Percentiles rank a stretch among this genome's conserved stretches.
Evolutionary conservation across 2,329 filamentous ascomycete species (phyloP).

Genomic region (Cordyceps cicadae): DNA sequence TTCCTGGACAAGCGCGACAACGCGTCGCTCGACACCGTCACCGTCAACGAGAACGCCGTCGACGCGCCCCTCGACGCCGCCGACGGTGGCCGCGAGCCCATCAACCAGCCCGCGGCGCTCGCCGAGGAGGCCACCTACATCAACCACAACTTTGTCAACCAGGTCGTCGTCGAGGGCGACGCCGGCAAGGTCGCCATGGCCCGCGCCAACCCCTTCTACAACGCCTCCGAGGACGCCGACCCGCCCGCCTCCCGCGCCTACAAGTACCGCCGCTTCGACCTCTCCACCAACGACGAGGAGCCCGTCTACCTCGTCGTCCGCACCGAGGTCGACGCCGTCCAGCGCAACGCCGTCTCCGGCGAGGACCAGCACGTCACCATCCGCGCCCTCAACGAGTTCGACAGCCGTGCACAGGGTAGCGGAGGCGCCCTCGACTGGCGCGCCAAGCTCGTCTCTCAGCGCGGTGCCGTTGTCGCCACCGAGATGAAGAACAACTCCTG

Average conservation of each 20-base stretch:
- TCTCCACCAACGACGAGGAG: conserved; percentile 90
- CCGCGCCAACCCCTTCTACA: conserved; percentile 96
- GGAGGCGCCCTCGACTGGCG: conserved; percentile 96
- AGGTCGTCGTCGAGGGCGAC: conserved; percentile 81
- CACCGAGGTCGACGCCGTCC: conserved; percentile 88
- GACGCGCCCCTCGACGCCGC: conserved; percentile 88
- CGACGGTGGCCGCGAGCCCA: conserved; percentile 84
- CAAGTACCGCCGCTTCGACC: conserved; percentile 95
- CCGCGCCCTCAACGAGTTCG: conserved; percentile 98
- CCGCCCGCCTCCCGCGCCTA: conserved; percentile 93
- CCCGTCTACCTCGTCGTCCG: conserved; percentile 88
- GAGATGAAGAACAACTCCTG: conserved; percentile 99
- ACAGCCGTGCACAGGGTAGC: conserved; percentile 92
- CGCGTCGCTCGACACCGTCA: conserved; percentile 91
- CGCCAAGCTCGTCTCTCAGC: conserved; percentile 85
- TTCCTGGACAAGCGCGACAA: conserved; percentile 98
- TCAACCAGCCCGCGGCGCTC: conserved; percentile 89
- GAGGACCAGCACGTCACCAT: conserved; percentile 87
- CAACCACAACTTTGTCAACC: conserved; percentile 98
- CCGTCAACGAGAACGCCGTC: conserved; percentile 96
- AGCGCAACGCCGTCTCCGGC: conserved; percentile 88
- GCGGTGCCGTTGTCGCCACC: conserved; percentile 93
- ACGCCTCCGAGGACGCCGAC: conserved; percentile 83
- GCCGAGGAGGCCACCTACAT: conserved; percentile 98
- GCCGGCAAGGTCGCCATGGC: conserved; percentile 72